A percentile compares a stretch with the other conserved stretches of the same genome.
Conservation (phyloP, 2,329 filamentous ascomycete genomes). For the Aspergillus jensenii region DNA sequence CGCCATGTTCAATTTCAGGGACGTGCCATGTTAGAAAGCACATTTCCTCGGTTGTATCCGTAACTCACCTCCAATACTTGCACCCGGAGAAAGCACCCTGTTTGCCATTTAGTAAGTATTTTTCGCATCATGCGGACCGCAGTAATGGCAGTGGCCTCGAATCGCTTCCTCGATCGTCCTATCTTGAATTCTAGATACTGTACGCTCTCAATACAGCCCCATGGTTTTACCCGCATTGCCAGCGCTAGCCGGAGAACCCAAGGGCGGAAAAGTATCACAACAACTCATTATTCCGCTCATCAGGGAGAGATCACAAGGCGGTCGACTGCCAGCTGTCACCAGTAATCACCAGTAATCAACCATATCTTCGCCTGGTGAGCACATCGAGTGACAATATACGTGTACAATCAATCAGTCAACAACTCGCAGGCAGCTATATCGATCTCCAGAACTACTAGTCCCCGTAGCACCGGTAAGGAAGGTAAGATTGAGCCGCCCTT, state of each 20-base stretch:
- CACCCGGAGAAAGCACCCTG: not conserved
- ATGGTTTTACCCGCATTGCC: not conserved
- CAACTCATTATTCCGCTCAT: conserved; percentile 4
- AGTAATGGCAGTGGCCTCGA: not conserved
- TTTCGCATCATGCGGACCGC: not conserved
- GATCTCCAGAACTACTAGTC: too few relatives aligned
- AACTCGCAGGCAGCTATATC: not conserved
- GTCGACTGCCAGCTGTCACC: conserved; percentile 19
- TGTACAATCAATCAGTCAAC: not conserved
- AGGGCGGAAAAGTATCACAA: conserved; percentile 14
- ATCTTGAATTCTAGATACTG: not conserved
- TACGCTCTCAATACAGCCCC: not conserved
- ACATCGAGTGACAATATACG: conserved; percentile 9
- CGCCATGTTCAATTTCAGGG: conserved; percentile 3
- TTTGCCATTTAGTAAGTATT: not conserved
- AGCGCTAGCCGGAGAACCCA: not conserved
- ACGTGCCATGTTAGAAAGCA: not conserved
- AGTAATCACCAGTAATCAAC: conserved; percentile 17
- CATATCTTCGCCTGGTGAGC: conserved; percentile 8
- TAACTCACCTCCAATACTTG: not conserved
- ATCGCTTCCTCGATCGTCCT: not conserved
- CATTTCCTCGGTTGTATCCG: not conserved
- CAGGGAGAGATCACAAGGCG: conserved; percentile 19
- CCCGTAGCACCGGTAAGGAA: not conserved
- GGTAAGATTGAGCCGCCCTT: conserved; percentile 2